Evolutionary conservation across 2,329 filamentous ascomycete genomes (phyloP), one percentile per base, ranked within the genome.

Genomic region (Ceratocystis lukuohia): DNA sequence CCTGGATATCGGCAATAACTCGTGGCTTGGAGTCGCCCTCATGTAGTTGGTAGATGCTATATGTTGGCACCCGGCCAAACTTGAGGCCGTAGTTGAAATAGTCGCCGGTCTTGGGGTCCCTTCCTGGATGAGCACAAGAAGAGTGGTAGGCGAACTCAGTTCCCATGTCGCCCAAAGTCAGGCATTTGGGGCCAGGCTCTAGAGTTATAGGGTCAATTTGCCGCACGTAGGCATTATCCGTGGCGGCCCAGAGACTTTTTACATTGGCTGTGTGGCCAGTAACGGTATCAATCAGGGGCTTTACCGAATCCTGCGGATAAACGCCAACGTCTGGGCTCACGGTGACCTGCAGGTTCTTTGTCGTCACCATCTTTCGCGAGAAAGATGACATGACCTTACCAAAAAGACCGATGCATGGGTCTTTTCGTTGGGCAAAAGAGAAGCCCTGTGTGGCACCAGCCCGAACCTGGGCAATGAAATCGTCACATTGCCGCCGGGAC

Each of bases 81-180:
- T 84, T 80, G n/a, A 92, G 81, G 71, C 95, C 95, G 76, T 84
- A 93, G 75, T 94, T 95, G 79, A 84, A 93, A 5, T 89, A 72
- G 69, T 94, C 89, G 5, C 90, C 89, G 0, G 86, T 91, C 0
- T 76, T 74, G 0, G 87, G 88, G 72, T 94, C 89, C 0, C 82
- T 81, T 65, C 87, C 84, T 0, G 87, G 84, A 73, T 95, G 91
- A 0, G 90, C 83, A 48, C 83, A 86, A 1, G 87, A 86, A 15
- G 89, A 72, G 0, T 80, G 82, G 0, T 90, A 90, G 12, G 78
- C 83, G 12, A 95, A 79, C 0, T 82, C 79, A 0, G 88, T 86
- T 72, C 95, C 86, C 15, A 95, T 78, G 1, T 71, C 72, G 0
- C 72, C 71, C 71, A 93, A 89, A 0, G 74, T 73, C 0, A 84